phyloP scores from a whole-genome alignment of 805 yeast genomes.

The Lipomyces mesembrius region DNA sequence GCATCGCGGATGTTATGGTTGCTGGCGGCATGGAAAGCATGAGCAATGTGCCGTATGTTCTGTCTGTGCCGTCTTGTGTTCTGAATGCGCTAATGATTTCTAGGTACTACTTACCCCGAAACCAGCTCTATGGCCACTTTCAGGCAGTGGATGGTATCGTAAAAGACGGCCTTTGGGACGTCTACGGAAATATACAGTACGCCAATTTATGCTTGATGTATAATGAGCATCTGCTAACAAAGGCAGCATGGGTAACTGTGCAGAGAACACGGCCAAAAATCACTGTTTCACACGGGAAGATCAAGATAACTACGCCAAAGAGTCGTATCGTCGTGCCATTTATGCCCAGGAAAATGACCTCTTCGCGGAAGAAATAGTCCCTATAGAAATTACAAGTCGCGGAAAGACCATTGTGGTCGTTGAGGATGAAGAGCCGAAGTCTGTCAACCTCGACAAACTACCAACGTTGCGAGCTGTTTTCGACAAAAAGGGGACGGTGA shows the following conservation, averaged over 20 bases:
- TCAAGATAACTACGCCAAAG: conserved; percentile 82
- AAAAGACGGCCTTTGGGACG: conserved; percentile 88
- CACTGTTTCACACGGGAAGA: conserved; percentile 74
- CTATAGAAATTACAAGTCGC: conserved; percentile 68
- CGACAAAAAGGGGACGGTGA: conserved; percentile 90
- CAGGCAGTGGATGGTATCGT: conserved; percentile 63
- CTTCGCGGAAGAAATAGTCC: conserved; percentile 76
- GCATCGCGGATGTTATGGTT: conserved; percentile 87
- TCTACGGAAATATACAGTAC: conserved; percentile 63
- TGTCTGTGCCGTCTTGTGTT: background rate
- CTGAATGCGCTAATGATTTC: conserved; percentile 40
- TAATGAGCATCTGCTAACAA: background rate
- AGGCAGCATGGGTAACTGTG: conserved; percentile 85
- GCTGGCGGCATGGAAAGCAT: conserved; percentile 98
- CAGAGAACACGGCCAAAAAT: conserved; percentile 90
- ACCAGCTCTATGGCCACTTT: conserved; percentile 56
- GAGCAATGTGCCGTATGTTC: conserved; percentile 79
- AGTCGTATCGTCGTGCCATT: conserved; percentile 80
- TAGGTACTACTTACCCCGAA: conserved; percentile 49
- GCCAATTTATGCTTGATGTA: conserved; percentile 5
- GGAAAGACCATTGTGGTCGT: conserved; percentile 73
- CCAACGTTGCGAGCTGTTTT: conserved; percentile 85
- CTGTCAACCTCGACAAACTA: conserved; percentile 72
- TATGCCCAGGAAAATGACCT: conserved; percentile 73
- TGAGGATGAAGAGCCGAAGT: conserved; percentile 76